Conservation (phyloP, 352 stramenopile species). For the Peronospora farinosa region DNA sequence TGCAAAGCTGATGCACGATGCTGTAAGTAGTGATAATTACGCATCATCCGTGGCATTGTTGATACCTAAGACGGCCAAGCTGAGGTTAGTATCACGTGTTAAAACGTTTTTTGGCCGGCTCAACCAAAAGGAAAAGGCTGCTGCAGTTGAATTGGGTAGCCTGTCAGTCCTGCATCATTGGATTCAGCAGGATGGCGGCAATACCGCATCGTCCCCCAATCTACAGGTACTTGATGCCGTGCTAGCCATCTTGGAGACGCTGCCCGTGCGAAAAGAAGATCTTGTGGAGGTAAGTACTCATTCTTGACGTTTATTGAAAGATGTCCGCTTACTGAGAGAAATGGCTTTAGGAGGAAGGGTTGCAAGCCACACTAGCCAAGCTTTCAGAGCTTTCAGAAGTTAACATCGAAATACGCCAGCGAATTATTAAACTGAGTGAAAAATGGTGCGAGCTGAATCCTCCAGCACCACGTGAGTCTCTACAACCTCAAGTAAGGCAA, state of each 20-base stretch:
- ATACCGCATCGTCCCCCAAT: slow-evolving; percentile 26
- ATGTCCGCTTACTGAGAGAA: neutral
- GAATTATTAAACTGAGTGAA: slow-evolving; percentile 35
- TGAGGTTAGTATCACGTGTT: slow-evolving; percentile 60
- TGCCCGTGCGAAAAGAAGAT: slow-evolving; percentile 62
- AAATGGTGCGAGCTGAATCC: slow-evolving; percentile 43
- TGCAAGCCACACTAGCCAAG: slow-evolving; percentile 31
- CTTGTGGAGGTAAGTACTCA: slow-evolving; percentile 44
- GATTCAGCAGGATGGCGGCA: slow-evolving; percentile 28
- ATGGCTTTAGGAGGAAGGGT: slow-evolving; percentile 26
- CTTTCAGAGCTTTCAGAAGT: slow-evolving; percentile 29
- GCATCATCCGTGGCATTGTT: slow-evolving; percentile 63
- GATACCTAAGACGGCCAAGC: slow-evolving; percentile 70
- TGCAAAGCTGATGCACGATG: slow-evolving; percentile 60
- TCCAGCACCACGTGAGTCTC: slow-evolving; percentile 12
- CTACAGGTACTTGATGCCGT: slow-evolving; percentile 63
- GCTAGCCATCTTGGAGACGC: slow-evolving; percentile 38
- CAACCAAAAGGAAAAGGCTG: slow-evolving; percentile 43
- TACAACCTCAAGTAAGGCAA: slow-evolving; percentile 11
- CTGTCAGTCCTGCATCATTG: slow-evolving; percentile 53
- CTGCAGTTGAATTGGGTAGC: slow-evolving; percentile 55
- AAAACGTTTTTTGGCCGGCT: slow-evolving; percentile 69
- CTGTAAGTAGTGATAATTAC: slow-evolving; percentile 66
- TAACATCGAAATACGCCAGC: slow-evolving; percentile 33
- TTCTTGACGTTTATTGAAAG: neutral